Evolutionary conservation across 305 asterid genomes (phyloP).

Genomic region (Solanum hybrid): DNA sequence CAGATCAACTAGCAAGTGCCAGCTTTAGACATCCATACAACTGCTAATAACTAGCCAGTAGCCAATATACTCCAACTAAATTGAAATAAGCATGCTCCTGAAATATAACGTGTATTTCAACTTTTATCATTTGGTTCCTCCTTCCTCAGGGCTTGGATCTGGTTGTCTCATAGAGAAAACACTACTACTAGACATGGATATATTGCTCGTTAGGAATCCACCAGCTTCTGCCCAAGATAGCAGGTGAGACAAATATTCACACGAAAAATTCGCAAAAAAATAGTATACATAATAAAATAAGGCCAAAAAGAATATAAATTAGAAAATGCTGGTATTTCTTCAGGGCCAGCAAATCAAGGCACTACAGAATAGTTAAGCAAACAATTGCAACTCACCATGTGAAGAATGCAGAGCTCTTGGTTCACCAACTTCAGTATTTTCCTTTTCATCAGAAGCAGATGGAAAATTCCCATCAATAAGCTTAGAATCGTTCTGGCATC

Average conservation of each 20-base stretch:
- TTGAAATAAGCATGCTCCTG: not conserved
- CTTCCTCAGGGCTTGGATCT: not conserved
- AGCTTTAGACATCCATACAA: not conserved
- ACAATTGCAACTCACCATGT: slow-evolving; percentile 24
- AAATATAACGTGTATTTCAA: not conserved
- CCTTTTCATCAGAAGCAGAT: slow-evolving; percentile 36
- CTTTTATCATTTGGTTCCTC: not conserved
- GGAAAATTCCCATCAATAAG: slow-evolving; percentile 35
- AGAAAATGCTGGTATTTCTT: not conserved
- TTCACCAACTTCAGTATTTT: slow-evolving; percentile 40
- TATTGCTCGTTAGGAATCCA: not conserved
- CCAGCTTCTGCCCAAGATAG: not conserved
- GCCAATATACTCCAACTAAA: not conserved
- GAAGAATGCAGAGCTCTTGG: slow-evolving; percentile 25
- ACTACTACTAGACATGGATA: not conserved
- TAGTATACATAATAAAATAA: not conserved
- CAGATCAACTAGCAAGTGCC: not conserved
- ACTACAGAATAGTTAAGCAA: not conserved
- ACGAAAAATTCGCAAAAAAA: not conserved
- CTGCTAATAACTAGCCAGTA: not conserved
- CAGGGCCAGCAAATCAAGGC: not conserved
- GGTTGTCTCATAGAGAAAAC: not conserved
- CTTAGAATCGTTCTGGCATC: slow-evolving; percentile 45
- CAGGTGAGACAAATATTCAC: not conserved
- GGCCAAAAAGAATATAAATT: not conserved